These are phyloP conservation scores for Yarrowia porcina DNA, from an alignment of 805 yeast species.

Conservation along the genomic window DNA sequence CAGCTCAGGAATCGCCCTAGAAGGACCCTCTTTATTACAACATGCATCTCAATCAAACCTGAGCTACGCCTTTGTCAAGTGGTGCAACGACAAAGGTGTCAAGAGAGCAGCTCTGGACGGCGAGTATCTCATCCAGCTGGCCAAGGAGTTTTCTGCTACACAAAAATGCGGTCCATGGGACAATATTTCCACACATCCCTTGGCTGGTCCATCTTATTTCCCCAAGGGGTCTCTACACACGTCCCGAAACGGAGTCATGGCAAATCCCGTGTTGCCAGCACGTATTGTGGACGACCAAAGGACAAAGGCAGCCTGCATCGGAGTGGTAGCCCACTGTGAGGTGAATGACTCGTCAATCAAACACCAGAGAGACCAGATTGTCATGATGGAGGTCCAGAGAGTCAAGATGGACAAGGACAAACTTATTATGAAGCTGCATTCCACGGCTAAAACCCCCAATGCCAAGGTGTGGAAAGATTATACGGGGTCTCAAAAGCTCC, in stretches of 20 bases:
- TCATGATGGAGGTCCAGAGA: conserved; percentile 20
- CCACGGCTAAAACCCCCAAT: background rate
- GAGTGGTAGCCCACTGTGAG: conserved; percentile 39
- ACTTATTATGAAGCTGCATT: conserved; percentile 5
- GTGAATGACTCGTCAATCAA: conserved; percentile 5
- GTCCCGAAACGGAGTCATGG: conserved; percentile 65
- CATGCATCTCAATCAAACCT: conserved; percentile 2
- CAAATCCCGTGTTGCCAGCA: conserved; percentile 60
- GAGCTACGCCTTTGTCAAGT: background rate
- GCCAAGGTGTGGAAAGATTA: conserved; percentile 4
- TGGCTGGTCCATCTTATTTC: conserved; percentile 72
- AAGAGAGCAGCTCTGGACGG: conserved; percentile 2
- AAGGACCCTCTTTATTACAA: background rate
- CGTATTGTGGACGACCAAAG: conserved; percentile 47
- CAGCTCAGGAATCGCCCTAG: background rate
- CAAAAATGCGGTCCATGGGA: conserved; percentile 21
- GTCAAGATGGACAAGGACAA: conserved; percentile 7
- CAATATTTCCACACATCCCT: conserved; percentile 42
- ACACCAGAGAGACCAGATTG: conserved; percentile 8
- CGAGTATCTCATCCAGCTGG: conserved; percentile 5
- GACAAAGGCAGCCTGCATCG: conserved; percentile 47
- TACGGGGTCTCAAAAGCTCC: conserved; percentile 19
- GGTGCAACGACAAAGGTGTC: conserved; percentile 8
- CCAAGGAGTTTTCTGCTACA: conserved; percentile 3
- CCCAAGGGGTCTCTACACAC: conserved; percentile 65